A percentile compares a stretch with the other conserved stretches of the same genome.
These are phyloP conservation scores for Aspergillus incahuasiensis DNA, from an alignment of 495 filamentous ascomycete genomes.

Conservation along the genomic window DNA sequence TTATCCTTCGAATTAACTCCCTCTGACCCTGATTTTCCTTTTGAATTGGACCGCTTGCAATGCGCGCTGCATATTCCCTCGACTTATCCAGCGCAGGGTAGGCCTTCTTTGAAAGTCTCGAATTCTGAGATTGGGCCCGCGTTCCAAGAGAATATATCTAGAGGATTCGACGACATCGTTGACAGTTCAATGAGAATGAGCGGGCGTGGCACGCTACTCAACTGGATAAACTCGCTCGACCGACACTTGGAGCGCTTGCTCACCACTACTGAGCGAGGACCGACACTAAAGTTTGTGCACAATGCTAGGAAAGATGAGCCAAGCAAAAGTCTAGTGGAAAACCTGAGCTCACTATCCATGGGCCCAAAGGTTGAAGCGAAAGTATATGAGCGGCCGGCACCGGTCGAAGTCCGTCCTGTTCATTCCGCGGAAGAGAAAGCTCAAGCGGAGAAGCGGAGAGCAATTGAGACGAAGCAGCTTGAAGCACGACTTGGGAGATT, in stretches of 20 bases:
- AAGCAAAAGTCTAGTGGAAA: constrained; percentile 45
- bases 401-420: constrained; percentile 21
- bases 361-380: background rate
- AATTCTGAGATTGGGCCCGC: constrained; percentile 78
- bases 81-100: constrained; percentile 50
- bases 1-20: constrained; percentile 63
- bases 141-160: constrained; percentile 75
- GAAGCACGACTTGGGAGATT: constrained; percentile 73
- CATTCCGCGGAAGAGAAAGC: constrained; percentile 55
- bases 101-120: constrained; percentile 58
- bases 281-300: constrained; percentile 71
- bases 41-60: constrained; percentile 66
- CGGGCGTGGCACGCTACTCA: constrained; percentile 57
- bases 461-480: constrained; percentile 65
- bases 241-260: constrained; percentile 69
- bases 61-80: constrained; percentile 67
- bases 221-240: constrained; percentile 68
- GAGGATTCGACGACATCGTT: constrained; percentile 68
- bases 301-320: constrained; percentile 47
- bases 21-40: constrained; percentile 87
- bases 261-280: constrained; percentile 63
- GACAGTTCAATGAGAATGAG: constrained; percentile 42
- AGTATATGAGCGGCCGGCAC: background rate
- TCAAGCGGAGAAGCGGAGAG: constrained; percentile 59
- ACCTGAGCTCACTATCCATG: constrained; percentile 8